These are phyloP conservation scores for Saccharomycopsis fermentans DNA, from an alignment of 805 yeast species.

Conservation along the genomic window DNA sequence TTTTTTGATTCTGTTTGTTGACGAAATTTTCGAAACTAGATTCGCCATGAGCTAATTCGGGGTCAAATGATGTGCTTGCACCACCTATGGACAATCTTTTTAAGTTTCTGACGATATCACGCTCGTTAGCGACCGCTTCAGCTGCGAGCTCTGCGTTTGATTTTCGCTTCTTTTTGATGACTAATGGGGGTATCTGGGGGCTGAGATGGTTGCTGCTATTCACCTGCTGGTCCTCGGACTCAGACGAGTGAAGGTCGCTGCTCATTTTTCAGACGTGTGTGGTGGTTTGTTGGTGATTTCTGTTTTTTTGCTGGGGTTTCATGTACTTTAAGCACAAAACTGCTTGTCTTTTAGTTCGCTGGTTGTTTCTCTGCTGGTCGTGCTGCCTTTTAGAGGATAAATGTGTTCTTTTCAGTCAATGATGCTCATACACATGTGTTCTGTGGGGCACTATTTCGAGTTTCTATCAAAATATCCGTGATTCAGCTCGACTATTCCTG, in stretches of 20 bases:
- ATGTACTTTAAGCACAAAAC: no score
- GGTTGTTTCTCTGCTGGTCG: neutral
- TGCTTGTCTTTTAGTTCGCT: no score
- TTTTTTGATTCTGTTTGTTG: conserved; percentile 15
- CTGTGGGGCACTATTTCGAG: no score
- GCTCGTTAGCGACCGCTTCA: conserved; percentile 64
- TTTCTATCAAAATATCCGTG: no score
- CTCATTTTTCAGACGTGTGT: neutral
- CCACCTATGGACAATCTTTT: conserved; percentile 63
- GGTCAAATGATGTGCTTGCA: conserved; percentile 44
- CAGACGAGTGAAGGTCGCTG: neutral
- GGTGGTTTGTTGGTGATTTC: no score
- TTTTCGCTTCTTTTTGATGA: conserved; percentile 22
- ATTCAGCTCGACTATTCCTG: no score
- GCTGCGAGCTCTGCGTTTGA: conserved; percentile 52
- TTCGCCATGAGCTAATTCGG: conserved; percentile 50
- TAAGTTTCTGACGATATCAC: conserved; percentile 61
- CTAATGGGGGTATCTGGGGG: neutral
- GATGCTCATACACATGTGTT: no score
- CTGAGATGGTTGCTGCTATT: neutral
- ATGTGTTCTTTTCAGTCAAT: no score
- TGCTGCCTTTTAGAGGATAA: no score
- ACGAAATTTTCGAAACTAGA: conserved; percentile 20
- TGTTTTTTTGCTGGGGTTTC: neutral
- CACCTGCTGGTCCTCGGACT: neutral